phyloP scores from a whole-genome alignment of 2,329 filamentous ascomycete genomes.

The Sarocladium strictum region DNA sequence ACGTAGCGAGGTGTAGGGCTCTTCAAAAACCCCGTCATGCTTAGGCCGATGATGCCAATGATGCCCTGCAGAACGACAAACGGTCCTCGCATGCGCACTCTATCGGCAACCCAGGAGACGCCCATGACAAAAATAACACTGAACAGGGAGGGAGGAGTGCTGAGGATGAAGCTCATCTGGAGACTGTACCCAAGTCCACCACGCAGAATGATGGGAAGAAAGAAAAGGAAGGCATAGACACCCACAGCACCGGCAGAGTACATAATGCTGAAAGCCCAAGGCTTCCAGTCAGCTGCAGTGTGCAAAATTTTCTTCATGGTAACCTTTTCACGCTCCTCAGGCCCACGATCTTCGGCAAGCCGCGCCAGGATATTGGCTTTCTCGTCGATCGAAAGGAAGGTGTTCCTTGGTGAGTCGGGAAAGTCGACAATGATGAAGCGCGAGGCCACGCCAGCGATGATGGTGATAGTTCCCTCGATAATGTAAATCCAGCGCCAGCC shows the following conservation, averaged over 20 bases:
- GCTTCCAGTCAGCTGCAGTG: conserved; percentile 11
- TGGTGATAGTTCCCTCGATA: conserved; percentile 15
- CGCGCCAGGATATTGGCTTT: conserved; percentile 12
- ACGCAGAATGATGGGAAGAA: conserved; percentile 18
- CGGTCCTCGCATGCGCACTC: conserved; percentile 15
- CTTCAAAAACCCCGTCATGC: conserved; percentile 10
- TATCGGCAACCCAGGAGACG: conserved; percentile 16
- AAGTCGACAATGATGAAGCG: conserved; percentile 19
- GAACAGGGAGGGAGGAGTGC: conserved; percentile 19
- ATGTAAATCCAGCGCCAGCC: conserved; percentile 45
- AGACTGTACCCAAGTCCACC: conserved; percentile 15
- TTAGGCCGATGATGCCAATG: conserved; percentile 14
- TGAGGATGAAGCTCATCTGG: conserved; percentile 15
- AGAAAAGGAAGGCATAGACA: conserved; percentile 16
- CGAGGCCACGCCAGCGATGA: conserved; percentile 11
- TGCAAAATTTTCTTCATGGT: conserved; percentile 11
- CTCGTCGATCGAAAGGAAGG: conserved; percentile 12
- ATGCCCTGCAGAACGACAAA: conserved; percentile 15
- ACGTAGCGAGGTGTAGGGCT: conserved; percentile 15
- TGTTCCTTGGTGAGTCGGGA: conserved; percentile 13
- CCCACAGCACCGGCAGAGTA: conserved; percentile 11
- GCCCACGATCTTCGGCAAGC: conserved; percentile 14
- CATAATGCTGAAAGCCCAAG: conserved; percentile 10
- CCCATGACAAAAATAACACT: conserved; percentile 16
- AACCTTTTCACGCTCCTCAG: conserved; percentile 12